Base-by-base conservation (phyloP, 2,329 filamentous ascomycete genomes). In the Alternaria ethzedia region DNA sequence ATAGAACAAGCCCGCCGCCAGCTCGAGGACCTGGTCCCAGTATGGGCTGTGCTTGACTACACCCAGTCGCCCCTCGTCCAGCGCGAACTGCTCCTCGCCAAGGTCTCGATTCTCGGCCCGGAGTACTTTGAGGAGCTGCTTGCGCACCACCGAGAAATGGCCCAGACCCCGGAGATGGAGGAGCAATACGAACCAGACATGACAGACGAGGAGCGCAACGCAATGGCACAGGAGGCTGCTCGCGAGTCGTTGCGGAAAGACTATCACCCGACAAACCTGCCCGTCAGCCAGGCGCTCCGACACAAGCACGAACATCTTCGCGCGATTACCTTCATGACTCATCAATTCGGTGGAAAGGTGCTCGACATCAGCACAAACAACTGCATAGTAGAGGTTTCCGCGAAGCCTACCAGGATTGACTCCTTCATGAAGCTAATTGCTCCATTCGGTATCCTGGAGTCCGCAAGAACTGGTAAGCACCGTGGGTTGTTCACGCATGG, bases 91-190 rank as follows among this genome's bases (percentile, higher is more conserved):
- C 87, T 99, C 9, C 89, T 99, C 41, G 95, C 96, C 75, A 99
- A 99, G 86, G 88, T 99, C 82, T 97, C 95, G 81, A 97, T 97
- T 65, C 87, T 99, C 41, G 96, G 96, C 1, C 96, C 96, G 6
- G 96, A 99, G 85, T 97, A 97, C 83, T 99, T 97, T 74, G 95
- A 98, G 83, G 96, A 99, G 83, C 87, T 99, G 60, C 89, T 97
- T 70, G 91, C 93, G 59, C 96, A 99, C 82, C 96, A 99, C 83
- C 90, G 94, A 63, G 96, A 98, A 83, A 97, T 98, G 81, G 90
- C 88, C 11, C 84, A 85, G 21, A 82, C 71, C 61, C 76, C 84
- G 4, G 75, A 76, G 41, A 43, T 70, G 20, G 68, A 75, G 11
- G 72, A 70, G 46, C 64, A 61, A 21, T 70, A 70, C 30, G 67